These are phyloP conservation scores for Podila epicladia DNA, from an alignment of 192 early-diverging fungal genomes.

Conservation along the genomic window DNA sequence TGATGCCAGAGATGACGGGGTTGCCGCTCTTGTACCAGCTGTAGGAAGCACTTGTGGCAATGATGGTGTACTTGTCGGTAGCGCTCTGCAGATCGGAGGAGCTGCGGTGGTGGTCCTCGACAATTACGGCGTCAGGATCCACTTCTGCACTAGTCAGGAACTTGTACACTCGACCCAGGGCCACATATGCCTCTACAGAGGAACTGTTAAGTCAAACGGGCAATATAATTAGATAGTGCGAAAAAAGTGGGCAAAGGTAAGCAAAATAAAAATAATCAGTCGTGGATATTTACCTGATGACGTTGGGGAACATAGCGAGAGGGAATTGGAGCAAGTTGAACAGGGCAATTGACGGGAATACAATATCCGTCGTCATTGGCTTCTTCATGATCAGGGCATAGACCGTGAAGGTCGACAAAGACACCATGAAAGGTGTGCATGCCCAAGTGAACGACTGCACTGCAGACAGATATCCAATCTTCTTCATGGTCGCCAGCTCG, in stretches of 20 bases:
- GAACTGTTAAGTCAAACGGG: neutral
- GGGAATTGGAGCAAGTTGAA: conserved; percentile 97
- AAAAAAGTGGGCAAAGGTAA: neutral
- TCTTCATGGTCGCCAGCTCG: conserved; percentile 84
- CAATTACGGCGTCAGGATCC: neutral
- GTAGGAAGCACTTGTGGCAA: conserved; percentile 11
- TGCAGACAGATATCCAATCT: conserved; percentile 75
- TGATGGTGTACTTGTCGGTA: conserved; percentile 9
- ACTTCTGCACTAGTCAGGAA: conserved; percentile 83
- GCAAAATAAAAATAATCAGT: neutral
- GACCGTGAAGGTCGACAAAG: conserved; percentile 82
- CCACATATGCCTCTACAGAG: conserved; percentile 79
- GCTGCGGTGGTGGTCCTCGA: neutral
- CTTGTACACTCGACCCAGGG: conserved; percentile 75
- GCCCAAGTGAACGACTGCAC: conserved; percentile 79
- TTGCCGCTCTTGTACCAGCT: conserved; percentile 12
- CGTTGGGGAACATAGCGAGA: conserved; percentile 81
- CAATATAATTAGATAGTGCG: neutral
- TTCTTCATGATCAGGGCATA: conserved; percentile 69
- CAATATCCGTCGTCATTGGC: conserved; percentile 74
- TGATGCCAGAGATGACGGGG: conserved; percentile 8
- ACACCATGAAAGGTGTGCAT: conserved; percentile 89
- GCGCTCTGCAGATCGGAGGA: neutral
- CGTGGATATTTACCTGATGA: conserved; percentile 69
- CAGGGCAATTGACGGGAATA: conserved; percentile 88